phyloP scores from a whole-genome alignment of 2,329 filamentous ascomycete species.

The Colletotrichum neosansevieriae region DNA sequence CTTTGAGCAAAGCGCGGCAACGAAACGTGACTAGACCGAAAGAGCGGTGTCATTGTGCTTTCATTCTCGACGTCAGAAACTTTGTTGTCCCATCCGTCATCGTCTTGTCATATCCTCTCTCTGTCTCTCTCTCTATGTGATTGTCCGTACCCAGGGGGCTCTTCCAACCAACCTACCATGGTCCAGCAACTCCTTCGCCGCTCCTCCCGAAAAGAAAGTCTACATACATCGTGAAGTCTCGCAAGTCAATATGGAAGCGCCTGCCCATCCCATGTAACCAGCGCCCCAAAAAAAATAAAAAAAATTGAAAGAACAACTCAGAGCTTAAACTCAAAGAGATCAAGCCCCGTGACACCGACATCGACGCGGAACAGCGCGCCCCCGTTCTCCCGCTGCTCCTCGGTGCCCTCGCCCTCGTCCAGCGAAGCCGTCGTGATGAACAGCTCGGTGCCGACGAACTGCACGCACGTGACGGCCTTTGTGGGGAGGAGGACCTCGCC shows the following conservation, averaged over 20 bases:
- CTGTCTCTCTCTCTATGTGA: no score
- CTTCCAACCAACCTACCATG: background rate
- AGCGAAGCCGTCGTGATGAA: constrained; percentile 83
- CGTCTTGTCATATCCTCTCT: background rate
- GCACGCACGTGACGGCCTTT: constrained; percentile 82
- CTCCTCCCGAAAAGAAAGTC: no score
- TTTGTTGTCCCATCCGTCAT: background rate
- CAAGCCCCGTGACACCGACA: constrained; percentile 77
- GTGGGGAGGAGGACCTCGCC: constrained; percentile 84
- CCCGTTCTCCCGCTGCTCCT: constrained; percentile 69
- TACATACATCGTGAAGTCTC: no score
- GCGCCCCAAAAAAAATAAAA: no score
- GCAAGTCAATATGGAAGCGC: background rate
- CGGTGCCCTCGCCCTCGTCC: constrained; percentile 72
- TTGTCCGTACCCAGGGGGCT: no score
- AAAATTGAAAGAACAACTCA: background rate
- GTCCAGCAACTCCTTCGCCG: background rate
- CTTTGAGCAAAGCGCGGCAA: constrained; percentile 17
- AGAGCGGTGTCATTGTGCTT: constrained; percentile 27
- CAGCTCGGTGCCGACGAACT: constrained; percentile 80
- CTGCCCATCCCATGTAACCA: background rate
- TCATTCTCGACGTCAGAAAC: constrained; percentile 15
- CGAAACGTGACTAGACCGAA: background rate
- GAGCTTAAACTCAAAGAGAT: constrained; percentile 74
- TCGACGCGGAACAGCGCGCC: constrained; percentile 83